Evolutionary conservation across 2,329 filamentous ascomycete species (phyloP).

Genomic region (Cytospora leucostoma): DNA sequence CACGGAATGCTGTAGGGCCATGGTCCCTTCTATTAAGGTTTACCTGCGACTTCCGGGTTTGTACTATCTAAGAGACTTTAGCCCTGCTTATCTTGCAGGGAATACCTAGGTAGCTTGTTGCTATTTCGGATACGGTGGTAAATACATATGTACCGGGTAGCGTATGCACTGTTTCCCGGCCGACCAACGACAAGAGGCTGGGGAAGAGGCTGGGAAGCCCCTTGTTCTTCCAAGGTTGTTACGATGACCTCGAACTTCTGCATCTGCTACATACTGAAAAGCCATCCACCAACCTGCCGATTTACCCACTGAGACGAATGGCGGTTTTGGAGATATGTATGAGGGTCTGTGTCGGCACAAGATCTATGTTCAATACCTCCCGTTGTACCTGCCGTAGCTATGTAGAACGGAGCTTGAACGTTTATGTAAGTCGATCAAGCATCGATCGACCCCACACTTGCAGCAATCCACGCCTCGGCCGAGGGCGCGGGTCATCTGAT

Average conservation of each 20-base stretch:
- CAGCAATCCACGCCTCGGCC: slow-evolving; percentile 7
- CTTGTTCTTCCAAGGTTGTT: slow-evolving; percentile 3
- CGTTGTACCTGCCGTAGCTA: neutral
- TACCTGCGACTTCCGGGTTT: neutral
- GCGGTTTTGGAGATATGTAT: neutral
- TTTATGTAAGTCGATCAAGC: slow-evolving; percentile 5
- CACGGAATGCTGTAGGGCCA: neutral
- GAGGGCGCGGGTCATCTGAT: slow-evolving; percentile 13
- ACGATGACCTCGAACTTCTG: neutral
- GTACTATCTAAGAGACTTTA: neutral
- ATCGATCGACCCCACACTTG: slow-evolving; percentile 14
- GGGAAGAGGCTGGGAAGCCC: slow-evolving; percentile 16
- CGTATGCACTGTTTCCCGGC: slow-evolving; percentile 14
- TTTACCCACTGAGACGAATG: neutral
- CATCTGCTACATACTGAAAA: neutral
- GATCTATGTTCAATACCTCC: neutral
- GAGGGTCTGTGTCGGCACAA: neutral
- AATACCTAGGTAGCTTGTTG: neutral
- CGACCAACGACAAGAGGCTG: slow-evolving; percentile 16
- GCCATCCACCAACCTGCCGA: neutral
- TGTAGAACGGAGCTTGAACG: neutral
- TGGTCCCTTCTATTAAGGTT: neutral
- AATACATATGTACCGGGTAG: neutral
- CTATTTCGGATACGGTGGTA: neutral
- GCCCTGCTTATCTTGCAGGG: neutral